Evolutionary conservation across 208 protist genomes (phyloP), one percentile per base, ranked within the genome.

Genomic region (Kentomonas sorsogonicus): DNA sequence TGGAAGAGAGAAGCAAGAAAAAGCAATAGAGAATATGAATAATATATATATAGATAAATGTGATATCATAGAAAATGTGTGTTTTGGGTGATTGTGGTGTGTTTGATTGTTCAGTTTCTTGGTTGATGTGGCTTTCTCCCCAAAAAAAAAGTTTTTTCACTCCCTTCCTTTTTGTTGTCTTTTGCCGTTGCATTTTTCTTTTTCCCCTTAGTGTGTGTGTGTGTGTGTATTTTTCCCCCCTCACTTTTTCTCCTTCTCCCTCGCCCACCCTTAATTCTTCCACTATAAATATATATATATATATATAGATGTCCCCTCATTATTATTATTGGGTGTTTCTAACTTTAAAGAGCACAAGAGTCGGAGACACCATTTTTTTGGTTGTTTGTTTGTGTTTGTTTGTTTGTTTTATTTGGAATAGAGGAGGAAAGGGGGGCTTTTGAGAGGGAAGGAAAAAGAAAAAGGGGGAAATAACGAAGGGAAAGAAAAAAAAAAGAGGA

Each of bases 11-110:
- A 29, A 55, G 15, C 29, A 45, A 64, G 33, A 63, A 46, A 50
- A 70, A 59, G 34, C 39, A 30, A 40, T 31, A 27, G 27, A 6
- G 34, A n/a, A n/a, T n/a, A n/a, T n/a, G n/a, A n/a, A n/a, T n/a
- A n/a, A n/a, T n/a, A n/a, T n/a, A n/a, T n/a, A n/a, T n/a, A n/a
- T n/a, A n/a, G n/a, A n/a, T n/a, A n/a, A n/a, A n/a, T n/a, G n/a
- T n/a, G n/a, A n/a, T n/a, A n/a, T n/a, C n/a, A n/a, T n/a, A n/a
- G n/a, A n/a, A 48, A 27, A 48, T 20, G 16, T 48, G 16, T 48
- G 10, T 48, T 48, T 48, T 48, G 11, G 10, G 9, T 6, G 25
- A 26, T 48, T 48, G 16, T 18, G 16, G 43, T 48, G 16, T 48
- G 9, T 48, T 48, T 18, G 16, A 27, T 48, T 48, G 15, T 15